Evolutionary conservation across 1,284 basidiomycete species (phyloP), one percentile per base, ranked within the genome.

Genomic region (Boletellus deceptivus): DNA sequence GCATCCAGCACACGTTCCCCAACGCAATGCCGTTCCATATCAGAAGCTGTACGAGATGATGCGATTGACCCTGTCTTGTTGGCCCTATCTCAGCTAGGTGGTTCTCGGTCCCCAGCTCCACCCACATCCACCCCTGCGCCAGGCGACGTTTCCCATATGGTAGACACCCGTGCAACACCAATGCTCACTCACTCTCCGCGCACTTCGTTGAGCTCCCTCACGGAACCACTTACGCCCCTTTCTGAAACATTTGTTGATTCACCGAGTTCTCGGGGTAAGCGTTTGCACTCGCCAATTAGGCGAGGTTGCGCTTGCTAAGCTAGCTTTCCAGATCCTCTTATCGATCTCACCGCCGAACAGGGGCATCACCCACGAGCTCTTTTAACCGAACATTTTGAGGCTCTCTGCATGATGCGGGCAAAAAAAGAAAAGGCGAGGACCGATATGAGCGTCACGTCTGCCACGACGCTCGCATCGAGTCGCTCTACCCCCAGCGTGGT

Each of bases 61-160:
- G 57, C 51, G 6, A 74, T 75, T 24, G 75, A 75, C 51, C 73
- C 73, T 4, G 48, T 58, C 2, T 50, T 76, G 24, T 52, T 75
- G 25, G 68, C 60, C 29, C 45, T 69, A 29, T 61, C 67, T 34
- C 59, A 54, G 20, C 53, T 46, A 31, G 49, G 20, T 31, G 47
- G 20, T 14, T 43, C 49, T 4, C 49, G 47, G n/a, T 51, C 41
- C 6, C 31, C 49, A 7, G 34, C 29, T 14, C 42, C 24, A 25
- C 33, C 53, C 6, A 20, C 46, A 16, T 43, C 48, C 20, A 25
- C 48, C 7, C 17, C 18, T n/a, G 11, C 17, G 8, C 29, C 22
- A 9, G 45, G 18, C 9, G 45, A 52, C 16, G 33, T 51, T 10
- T 10, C 43, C 3, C 58, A 45, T 37, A n/a, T 18, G 11, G 25